Base-by-base conservation (phyloP, 2,329 filamentous ascomycete species). In the Xylaria arbuscula region DNA sequence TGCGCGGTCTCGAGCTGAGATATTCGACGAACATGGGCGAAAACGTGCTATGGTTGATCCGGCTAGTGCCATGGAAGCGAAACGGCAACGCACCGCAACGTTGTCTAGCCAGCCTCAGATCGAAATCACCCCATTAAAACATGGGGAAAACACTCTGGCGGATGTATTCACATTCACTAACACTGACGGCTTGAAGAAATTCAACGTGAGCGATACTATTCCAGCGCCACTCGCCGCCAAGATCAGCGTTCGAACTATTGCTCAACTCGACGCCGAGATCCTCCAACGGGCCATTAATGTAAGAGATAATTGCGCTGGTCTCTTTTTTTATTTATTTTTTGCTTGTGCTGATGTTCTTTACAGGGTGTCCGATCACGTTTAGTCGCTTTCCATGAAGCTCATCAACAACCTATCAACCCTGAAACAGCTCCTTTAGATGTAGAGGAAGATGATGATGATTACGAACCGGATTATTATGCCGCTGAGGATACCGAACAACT, bases 81-180 rank as follows among this genome's bases (percentile, higher is more conserved):
- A 98, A 82, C 87, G 96, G 71, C 93, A 93, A 77, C 89, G 91
- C 72, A 82, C 94, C 5, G 88, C 86, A 70, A 84, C 85, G 11
- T 82, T 86, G 67, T 82, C 85, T 42, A 65, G 70, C 50, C 80
- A 77, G 57, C 70, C 80, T 53, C 78, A 80, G 68, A 73, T 86
- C 45, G 85, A 88, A 64, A 88, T 94, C 32, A 90, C 92, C 19
- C 89, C 93, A 2, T 81, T 97, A 57, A 88, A 90, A 3, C 86
- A 92, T 9, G 93, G 93, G 0, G 90, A 91, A 40, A 89, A 93
- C 72, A 95, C 89, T 70, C 87, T 93, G 72, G 92, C 92, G 5
- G 92, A 97, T 69, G 84, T 99, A 3, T 99, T 94, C 78, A 97
- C 94, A 0, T 85, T 99, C 55, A 95, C 93, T 5, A 86, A 87